Evolutionary conservation across 345 rosid species (phyloP).

Genomic region (Sonneratia alba): DNA sequence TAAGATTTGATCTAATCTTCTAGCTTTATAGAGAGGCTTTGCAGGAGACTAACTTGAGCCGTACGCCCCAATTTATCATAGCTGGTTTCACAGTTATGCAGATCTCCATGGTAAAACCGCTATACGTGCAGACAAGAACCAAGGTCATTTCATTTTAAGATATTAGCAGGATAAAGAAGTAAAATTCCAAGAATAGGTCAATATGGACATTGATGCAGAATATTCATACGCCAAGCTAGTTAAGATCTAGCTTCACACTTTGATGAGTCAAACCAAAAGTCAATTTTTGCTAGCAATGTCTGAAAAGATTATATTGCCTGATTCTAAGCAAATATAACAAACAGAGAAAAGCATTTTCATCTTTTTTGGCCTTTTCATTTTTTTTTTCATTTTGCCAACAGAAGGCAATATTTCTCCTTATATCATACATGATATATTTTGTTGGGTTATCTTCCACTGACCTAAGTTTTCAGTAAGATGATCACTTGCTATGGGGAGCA

Average conservation of each 20-base stretch:
- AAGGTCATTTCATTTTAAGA: constrained; percentile 6
- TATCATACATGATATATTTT: not conserved
- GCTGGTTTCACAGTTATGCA: constrained; percentile 59
- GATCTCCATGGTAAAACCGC: constrained; percentile 78
- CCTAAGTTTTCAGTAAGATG: not conserved
- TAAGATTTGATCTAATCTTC: not conserved
- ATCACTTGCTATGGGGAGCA: not conserved
- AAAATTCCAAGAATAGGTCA: not conserved
- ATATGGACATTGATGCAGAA: not conserved
- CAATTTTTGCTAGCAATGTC: not conserved
- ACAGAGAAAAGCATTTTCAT: not conserved
- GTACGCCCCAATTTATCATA: constrained; percentile 92
- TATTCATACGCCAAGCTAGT: not conserved
- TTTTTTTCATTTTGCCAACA: too few relatives aligned
- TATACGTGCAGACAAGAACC: constrained; percentile 15
- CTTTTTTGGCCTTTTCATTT: not conserved
- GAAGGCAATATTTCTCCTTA: not conserved
- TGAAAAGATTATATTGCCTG: not conserved
- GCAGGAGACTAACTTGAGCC: constrained; percentile 46
- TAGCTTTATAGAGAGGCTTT: not conserved
- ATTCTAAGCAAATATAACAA: not conserved
- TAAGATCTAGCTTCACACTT: not conserved
- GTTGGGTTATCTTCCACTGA: not conserved
- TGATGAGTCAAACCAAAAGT: not conserved
- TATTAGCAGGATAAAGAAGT: not conserved